Base-by-base conservation (phyloP, 23 red algal genomes). In the Cyanidiococcus yangmingshanensis region DNA sequence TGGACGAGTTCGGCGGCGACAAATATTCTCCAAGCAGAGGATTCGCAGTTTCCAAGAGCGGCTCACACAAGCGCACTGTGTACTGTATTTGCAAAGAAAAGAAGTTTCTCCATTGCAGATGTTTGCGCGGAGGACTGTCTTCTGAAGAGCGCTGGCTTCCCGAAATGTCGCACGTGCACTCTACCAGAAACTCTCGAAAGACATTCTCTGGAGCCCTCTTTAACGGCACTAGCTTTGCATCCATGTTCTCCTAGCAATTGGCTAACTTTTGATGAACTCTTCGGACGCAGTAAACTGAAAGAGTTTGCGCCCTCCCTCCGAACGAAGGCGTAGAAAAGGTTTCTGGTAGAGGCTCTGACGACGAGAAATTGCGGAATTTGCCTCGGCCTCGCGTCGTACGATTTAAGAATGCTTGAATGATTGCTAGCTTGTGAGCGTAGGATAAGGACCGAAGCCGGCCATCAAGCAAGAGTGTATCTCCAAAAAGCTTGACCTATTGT, bases 1-100 rank as follows among this genome's bases (percentile, higher is more conserved):
- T 82, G 38, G 82, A 79, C 39, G 41, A n/a, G 32, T 71, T 35
- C 63, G 63, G 12, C 63, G 63, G 63, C 27, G 7, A 29, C 63
- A 32, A 35, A 12, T 7, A 25, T 7, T 71, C n/a, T 17, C n/a
- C 63, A 12, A 71, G 63, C 12, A 35, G 21, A 7, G 63, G 12
- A 30, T 71, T 71, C 63, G 3, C n/a, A 7, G 32, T 29, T 12
- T 30, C 27, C 63, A 71, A 35, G 7, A 71, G 32, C 7, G n/a
- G 63, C 3, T 71, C 32, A 29, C n/a, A 25, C 7, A 71, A 71
- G 32, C 27, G 12, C 63, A 71, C 63, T 30, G 63, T 27, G 32
- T 71, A 71, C 63, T 25, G 3, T 2, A 71, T 35, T 3, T 7
- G n/a, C 3, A 25, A 29, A 7, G n/a, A 29, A 30, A 71, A 71